phyloP scores from a whole-genome alignment of 2,329 filamentous ascomycete species.

The Arthrocladium fulminans region DNA sequence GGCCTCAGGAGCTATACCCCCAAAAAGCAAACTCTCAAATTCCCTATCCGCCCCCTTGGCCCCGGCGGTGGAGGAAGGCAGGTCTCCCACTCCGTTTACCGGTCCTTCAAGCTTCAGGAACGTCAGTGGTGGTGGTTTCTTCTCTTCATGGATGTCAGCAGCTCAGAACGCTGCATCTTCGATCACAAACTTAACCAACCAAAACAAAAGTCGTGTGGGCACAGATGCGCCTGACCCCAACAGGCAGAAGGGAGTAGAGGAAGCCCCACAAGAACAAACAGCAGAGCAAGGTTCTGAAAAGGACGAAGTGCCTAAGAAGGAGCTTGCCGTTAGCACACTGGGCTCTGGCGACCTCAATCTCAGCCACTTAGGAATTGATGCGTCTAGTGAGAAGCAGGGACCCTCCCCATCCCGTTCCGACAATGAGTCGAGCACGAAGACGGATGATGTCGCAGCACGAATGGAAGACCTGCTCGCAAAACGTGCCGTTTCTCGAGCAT shows the following conservation, averaged over 20 bases:
- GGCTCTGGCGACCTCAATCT: constrained; percentile 83
- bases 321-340: constrained; percentile 77
- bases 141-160: constrained; percentile 84
- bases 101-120: constrained; percentile 12
- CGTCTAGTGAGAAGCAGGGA: constrained; percentile 20
- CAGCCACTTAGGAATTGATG: constrained; percentile 69
- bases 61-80: constrained; percentile 60
- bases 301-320: constrained; percentile 45
- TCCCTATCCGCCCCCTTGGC: constrained; percentile 64
- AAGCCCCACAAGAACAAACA: constrained; percentile 23
- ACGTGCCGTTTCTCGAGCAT: constrained; percentile 53
- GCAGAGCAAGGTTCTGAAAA: constrained; percentile 25
- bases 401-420: constrained; percentile 28
- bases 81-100: constrained; percentile 42
- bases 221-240: constrained; percentile 27
- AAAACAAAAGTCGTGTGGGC: constrained; percentile 36
- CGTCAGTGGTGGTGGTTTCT: constrained; percentile 56
- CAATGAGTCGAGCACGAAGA: constrained; percentile 25
- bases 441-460: constrained; percentile 48
- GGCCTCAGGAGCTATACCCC: constrained; percentile 42
- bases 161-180: constrained; percentile 86
- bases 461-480: constrained; percentile 52
- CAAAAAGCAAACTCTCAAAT: constrained; percentile 80
- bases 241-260: constrained; percentile 25
- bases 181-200: constrained; percentile 56